Percentiles rank a stretch among this genome's conserved stretches.
Conservation (phyloP, 257 asterid genomes). For the Marsdenia floribunda region DNA sequence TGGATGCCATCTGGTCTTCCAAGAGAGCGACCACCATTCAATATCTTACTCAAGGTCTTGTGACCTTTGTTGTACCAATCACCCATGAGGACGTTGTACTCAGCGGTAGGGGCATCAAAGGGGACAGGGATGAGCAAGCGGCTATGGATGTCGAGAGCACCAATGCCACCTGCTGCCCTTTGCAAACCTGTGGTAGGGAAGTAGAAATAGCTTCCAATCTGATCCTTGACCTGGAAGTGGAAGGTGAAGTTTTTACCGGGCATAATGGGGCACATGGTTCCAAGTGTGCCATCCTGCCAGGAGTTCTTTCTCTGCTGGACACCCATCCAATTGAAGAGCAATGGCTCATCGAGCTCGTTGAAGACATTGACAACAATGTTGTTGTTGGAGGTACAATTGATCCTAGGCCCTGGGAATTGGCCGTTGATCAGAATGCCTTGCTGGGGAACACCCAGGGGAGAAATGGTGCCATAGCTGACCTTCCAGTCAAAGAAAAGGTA, state of each 20-base stretch:
- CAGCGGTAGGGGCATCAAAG: slow-evolving; percentile 34
- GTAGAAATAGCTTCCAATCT: slow-evolving; percentile 47
- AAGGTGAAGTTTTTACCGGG: slow-evolving; percentile 47
- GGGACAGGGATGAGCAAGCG: slow-evolving; percentile 48
- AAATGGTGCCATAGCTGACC: slow-evolving; percentile 42
- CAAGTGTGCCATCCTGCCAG: slow-evolving; percentile 50
- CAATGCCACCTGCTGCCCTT: slow-evolving; percentile 43
- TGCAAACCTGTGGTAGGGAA: slow-evolving; percentile 41
- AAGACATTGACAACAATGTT: slow-evolving; percentile 37
- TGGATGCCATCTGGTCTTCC: slow-evolving; percentile 45
- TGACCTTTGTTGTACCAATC: slow-evolving; percentile 59
- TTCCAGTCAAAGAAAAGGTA: slow-evolving; percentile 42
- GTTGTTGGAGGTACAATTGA: slow-evolving; percentile 51
- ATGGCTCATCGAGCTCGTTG: slow-evolving; percentile 46
- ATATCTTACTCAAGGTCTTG: slow-evolving; percentile 27
- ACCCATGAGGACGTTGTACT: slow-evolving; percentile 35
- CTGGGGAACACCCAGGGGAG: slow-evolving; percentile 46
- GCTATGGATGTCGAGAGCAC: slow-evolving; percentile 40
- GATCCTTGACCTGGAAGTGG: slow-evolving; percentile 52
- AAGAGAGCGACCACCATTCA: slow-evolving; percentile 35
- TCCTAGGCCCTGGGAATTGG: slow-evolving; percentile 44
- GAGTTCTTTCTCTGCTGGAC: slow-evolving; percentile 51
- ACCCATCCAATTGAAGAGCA: slow-evolving; percentile 38
- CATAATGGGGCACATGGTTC: slow-evolving; percentile 48
- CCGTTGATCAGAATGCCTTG: slow-evolving; percentile 57